Percentiles rank a stretch among this genome's conserved stretches.
phyloP scores from a whole-genome alignment of 225 moss, liverwort and hornwort genomes.

The Sphagnum tenellum region DNA sequence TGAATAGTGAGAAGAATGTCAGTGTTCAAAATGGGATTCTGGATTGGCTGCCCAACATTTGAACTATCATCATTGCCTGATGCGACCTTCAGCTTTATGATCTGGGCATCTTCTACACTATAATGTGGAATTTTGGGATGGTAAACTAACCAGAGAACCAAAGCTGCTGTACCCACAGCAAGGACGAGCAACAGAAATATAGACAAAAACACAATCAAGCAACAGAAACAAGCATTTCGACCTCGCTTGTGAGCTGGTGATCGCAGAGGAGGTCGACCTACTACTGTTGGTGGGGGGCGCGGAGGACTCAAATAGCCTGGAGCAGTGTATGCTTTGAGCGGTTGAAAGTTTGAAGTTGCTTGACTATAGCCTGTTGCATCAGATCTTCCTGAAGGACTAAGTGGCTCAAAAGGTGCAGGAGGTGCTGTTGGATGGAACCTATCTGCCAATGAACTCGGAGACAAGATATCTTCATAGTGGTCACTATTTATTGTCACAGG shows the following conservation, averaged over 20 bases:
- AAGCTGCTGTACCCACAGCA: slow-evolving; percentile 27
- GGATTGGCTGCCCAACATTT: slow-evolving; percentile 6
- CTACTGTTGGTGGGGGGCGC: slow-evolving; percentile 39
- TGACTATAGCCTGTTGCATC: slow-evolving; percentile 37
- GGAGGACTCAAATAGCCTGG: slow-evolving; percentile 32
- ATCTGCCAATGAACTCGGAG: slow-evolving; percentile 12
- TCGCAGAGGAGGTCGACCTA: slow-evolving; percentile 32
- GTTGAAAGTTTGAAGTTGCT: slow-evolving; percentile 9
- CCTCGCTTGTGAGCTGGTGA: not conserved
- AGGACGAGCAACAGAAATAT: slow-evolving; percentile 23
- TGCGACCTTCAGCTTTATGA: slow-evolving; percentile 35
- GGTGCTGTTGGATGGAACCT: slow-evolving; percentile 29
- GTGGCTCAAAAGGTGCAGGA: slow-evolving; percentile 29
- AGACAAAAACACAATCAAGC: slow-evolving; percentile 19
- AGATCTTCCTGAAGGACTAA: slow-evolving; percentile 43
- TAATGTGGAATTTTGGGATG: slow-evolving; percentile 35
- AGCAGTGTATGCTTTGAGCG: slow-evolving; percentile 40
- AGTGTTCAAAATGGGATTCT: slow-evolving; percentile 28
- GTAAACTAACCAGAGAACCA: slow-evolving; percentile 32
- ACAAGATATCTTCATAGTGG: too few species aligned
- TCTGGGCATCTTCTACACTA: slow-evolving; percentile 37
- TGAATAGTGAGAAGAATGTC: slow-evolving; percentile 28
- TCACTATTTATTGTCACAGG: too few species aligned
- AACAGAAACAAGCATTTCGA: slow-evolving; percentile 15
- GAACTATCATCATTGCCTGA: slow-evolving; percentile 7